Percentiles rank a stretch among this genome's conserved stretches.
Evolutionary conservation across 306 rosid species (phyloP).

Genomic region (Datisca glomerata): DNA sequence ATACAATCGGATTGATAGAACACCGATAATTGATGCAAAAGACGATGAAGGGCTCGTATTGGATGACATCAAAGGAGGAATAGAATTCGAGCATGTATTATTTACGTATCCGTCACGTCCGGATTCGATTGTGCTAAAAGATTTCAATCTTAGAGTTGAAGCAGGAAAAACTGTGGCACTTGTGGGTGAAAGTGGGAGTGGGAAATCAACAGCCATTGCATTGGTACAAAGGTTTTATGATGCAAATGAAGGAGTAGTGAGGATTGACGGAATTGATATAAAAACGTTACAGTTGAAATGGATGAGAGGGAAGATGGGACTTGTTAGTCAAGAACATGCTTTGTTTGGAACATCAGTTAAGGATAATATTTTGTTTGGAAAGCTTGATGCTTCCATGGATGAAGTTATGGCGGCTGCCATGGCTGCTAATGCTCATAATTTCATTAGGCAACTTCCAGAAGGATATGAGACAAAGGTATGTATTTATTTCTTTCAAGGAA

Average conservation of each 20-base stretch:
- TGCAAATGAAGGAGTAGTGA: slow-evolving; percentile 49
- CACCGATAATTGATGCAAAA: slow-evolving; percentile 59
- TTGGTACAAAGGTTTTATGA: slow-evolving; percentile 79
- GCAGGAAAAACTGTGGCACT: slow-evolving; percentile 87
- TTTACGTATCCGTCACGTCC: slow-evolving; percentile 86
- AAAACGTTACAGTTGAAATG: slow-evolving; percentile 57
- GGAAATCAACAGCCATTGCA: slow-evolving; percentile 85
- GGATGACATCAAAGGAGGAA: slow-evolving; percentile 38
- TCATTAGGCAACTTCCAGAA: slow-evolving; percentile 81
- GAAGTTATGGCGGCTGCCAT: slow-evolving; percentile 70
- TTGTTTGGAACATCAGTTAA: slow-evolving; percentile 80
- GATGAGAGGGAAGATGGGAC: slow-evolving; percentile 81
- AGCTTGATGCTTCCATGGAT: slow-evolving; percentile 69
- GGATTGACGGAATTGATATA: slow-evolving; percentile 67
- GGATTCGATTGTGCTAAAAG: slow-evolving; percentile 41
- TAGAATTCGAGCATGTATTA: slow-evolving; percentile 53
- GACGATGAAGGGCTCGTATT: slow-evolving; percentile 40
- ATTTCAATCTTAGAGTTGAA: slow-evolving; percentile 61
- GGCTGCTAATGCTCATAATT: slow-evolving; percentile 90
- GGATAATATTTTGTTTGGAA: slow-evolving; percentile 87
- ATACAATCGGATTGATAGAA: slow-evolving; percentile 50
- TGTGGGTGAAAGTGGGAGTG: slow-evolving; percentile 94
- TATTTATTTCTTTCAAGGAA: not conserved
- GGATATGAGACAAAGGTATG: slow-evolving; percentile 86
- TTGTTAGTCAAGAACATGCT: slow-evolving; percentile 96